phyloP scores from a whole-genome alignment of 768 basidiomycete species.

The Leccinum variicolor region DNA sequence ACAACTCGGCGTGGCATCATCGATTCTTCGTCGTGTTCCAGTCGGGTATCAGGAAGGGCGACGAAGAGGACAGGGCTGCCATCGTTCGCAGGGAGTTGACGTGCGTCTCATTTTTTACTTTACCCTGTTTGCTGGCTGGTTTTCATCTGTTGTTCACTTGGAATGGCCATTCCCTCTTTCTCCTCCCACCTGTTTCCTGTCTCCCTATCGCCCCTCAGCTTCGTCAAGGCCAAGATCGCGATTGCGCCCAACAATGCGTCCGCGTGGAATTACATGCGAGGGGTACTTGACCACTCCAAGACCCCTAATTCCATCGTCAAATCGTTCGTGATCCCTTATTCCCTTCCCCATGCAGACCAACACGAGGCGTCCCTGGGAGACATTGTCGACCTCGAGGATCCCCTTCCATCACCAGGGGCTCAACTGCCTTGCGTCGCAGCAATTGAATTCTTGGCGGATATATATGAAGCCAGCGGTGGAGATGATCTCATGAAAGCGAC shows the following conservation, averaged over 20 bases:
- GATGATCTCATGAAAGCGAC: slow-evolving; percentile 44
- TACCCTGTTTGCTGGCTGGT: neutral
- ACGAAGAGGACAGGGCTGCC: slow-evolving; percentile 56
- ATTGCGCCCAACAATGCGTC: slow-evolving; percentile 91
- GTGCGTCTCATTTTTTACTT: slow-evolving; percentile 44
- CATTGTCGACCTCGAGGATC: slow-evolving; percentile 71
- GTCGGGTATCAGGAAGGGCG: slow-evolving; percentile 57
- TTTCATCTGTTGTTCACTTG: neutral
- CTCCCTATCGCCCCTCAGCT: slow-evolving; percentile 43
- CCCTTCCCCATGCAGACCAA: slow-evolving; percentile 33
- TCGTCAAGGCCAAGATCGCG: slow-evolving; percentile 78
- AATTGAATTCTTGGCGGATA: slow-evolving; percentile 83
- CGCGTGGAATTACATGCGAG: slow-evolving; percentile 96
- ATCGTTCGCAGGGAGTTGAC: slow-evolving; percentile 66
- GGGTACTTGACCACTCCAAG: slow-evolving; percentile 61
- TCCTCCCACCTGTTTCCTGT: neutral
- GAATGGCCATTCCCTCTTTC: neutral
- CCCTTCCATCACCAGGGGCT: slow-evolving; percentile 59
- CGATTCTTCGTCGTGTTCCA: slow-evolving; percentile 85
- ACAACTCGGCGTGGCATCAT: slow-evolving; percentile 98
- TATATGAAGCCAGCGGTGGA: slow-evolving; percentile 57
- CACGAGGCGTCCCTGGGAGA: slow-evolving; percentile 35
- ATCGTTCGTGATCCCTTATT: slow-evolving; percentile 67
- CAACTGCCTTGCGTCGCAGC: slow-evolving; percentile 76
- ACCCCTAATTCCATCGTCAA: slow-evolving; percentile 54